Base-by-base conservation (phyloP, 2,329 filamentous ascomycete genomes). In the Diaporthe citri region DNA sequence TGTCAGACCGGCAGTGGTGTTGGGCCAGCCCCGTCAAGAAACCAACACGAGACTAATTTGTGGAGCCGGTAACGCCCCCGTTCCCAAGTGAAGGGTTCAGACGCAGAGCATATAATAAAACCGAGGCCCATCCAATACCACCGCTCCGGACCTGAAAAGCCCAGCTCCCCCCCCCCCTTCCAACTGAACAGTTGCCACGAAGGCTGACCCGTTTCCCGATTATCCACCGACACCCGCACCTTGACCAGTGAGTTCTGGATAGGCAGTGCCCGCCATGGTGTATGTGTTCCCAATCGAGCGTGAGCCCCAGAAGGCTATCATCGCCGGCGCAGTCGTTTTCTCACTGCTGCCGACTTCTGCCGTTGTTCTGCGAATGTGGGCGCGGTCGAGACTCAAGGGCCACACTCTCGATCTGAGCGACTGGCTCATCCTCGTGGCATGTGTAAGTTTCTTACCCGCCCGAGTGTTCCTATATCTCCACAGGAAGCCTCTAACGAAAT, bases 321-420 rank as follows among this genome's bases (percentile, higher is more conserved):
- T 66, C 60, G 60, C 41, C 43, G 60, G 60, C 41, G 60, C 60
- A 48, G 60, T 66, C 28, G 28, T 66, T n/a, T 66, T 66, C 60
- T 66, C 60, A n/a, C 4, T 66, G 41, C 43, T 66, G 20, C 60
- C 60, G 17, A 15, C 28, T 41, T 6, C 41, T 48, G 60, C 60
- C 60, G 60, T 66, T 36, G 9, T 66, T 8, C 43, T 66, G 28
- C 60, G 60, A n/a, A 48, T 66, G 60, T 41, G 48, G 20, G 60
- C 41, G 43, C 60, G 60, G 60, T 66, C 60, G 41, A 66, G 60
- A 36, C 1, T 48, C 41, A 48, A 34, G 28, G 20, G 12, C 17
- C 28, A 13, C 28, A 2, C 41, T 51, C 41, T 48, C 36, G 60
- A 66, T 34, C 43, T 66, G 13, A 66, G 60, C 60, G 60, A 66